A percentile compares a stretch with the other conserved stretches of the same genome.
Evolutionary conservation across 345 rosid genomes (phyloP).

Genomic region (Euphorbia lathyris): DNA sequence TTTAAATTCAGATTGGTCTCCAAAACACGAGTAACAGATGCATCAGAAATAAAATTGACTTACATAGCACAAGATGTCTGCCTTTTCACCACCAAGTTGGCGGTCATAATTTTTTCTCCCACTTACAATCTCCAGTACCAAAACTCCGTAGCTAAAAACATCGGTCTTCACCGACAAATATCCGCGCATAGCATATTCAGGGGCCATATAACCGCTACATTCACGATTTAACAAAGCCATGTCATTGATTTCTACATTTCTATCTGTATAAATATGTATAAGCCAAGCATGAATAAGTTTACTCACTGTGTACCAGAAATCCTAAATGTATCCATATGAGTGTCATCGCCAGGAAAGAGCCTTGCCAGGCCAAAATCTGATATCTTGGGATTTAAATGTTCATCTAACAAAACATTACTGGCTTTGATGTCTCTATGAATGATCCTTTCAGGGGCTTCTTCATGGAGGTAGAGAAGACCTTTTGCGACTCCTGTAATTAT

Average conservation of each 20-base stretch:
- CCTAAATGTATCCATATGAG: constrained; percentile 65
- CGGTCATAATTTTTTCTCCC: constrained; percentile 74
- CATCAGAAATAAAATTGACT: constrained; percentile 25
- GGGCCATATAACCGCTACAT: constrained; percentile 95
- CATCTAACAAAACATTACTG: constrained; percentile 32
- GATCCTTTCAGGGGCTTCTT: constrained; percentile 34
- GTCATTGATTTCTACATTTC: not conserved
- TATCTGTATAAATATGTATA: too few relatives aligned
- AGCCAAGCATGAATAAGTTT: constrained; percentile 16
- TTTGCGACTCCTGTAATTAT: constrained; percentile 30
- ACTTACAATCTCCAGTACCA: constrained; percentile 78
- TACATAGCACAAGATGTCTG: constrained; percentile 76
- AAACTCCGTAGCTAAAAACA: constrained; percentile 82
- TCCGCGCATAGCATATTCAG: constrained; percentile 84
- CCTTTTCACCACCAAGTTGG: constrained; percentile 45
- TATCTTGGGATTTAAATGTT: constrained; percentile 27
- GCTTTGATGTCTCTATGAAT: constrained; percentile 36
- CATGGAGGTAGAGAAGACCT: constrained; percentile 33
- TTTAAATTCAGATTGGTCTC: not conserved
- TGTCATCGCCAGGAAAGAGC: constrained; percentile 67
- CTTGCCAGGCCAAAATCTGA: constrained; percentile 39
- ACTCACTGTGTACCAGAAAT: constrained; percentile 89
- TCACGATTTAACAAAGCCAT: constrained; percentile 22
- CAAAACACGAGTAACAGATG: not conserved
- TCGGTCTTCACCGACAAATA: constrained; percentile 75